Evolutionary conservation across 1,284 basidiomycete species (phyloP), one percentile per base, ranked within the genome.

Genomic region (Coniferiporia sulphurascens): DNA sequence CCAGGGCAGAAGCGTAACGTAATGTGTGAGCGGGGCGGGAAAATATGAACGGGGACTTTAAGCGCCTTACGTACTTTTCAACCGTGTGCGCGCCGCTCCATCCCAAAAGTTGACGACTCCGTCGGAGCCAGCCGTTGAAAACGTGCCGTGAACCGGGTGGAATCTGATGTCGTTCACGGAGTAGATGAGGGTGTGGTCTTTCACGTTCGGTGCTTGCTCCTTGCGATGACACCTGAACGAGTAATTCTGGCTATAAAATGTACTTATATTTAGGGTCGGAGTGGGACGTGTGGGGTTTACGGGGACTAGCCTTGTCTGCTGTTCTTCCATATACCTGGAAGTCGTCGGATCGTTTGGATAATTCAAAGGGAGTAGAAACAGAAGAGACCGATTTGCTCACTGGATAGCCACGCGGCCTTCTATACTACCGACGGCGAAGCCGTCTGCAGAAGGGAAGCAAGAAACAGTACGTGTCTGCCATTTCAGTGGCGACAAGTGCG

Each of bases 331-430:
- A 64, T 92, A 91, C 78, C 89, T 91, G 17, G 12, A 6, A 45
- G 27, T 3, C 27, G 27, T 3, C 27, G 27, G 27, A 27, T 27
- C 27, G 27, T 27, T 27, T 3, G 27, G 27, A 27, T 27, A 27
- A 27, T n/a, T n/a, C 27, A 27, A 27, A 27, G 27, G 27, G n/a
- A n/a, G n/a, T n/a, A n/a, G n/a, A n/a, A n/a, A n/a, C n/a, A n/a
- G n/a, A 27, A 5, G 27, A 27, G 5, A 27, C 5, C 3, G 5
- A 97, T 27, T 27, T 27, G 27, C 27, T 27, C 5, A 27, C 90
- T 98, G 96, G 62, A 99, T 95, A 1, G 93, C 95, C 0, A 98
- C 94, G 54, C 96, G 82, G 8, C 96, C 96, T 74, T 99, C 96
- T 12, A 98, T 87, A 69, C 93, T 95, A 15, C 96, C 96, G 0